These are phyloP conservation scores for Xylariaceae sp. DNA, from an alignment of 2,329 filamentous ascomycete genomes.

Conservation along the genomic window DNA sequence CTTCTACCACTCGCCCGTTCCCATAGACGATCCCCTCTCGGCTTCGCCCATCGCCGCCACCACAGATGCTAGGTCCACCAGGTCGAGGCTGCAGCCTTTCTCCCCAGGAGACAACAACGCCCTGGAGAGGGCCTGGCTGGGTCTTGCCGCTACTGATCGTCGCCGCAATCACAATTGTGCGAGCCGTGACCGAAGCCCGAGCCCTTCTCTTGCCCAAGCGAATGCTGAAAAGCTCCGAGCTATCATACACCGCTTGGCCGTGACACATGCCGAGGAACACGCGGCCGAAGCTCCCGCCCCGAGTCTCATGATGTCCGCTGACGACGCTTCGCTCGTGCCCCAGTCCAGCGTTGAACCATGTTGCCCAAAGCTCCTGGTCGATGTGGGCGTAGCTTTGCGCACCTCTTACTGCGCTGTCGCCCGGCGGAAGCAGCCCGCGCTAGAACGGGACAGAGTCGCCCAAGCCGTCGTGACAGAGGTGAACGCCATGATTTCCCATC, in stretches of 20 bases:
- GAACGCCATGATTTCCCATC: conserved; percentile 11
- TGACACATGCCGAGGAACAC: conserved; percentile 41
- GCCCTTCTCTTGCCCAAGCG: conserved; percentile 24
- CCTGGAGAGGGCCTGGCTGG: conserved; percentile 70
- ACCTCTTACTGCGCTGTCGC: conserved; percentile 43
- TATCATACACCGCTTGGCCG: conserved; percentile 36
- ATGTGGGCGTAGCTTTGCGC: conserved; percentile 40
- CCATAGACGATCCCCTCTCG: conserved; percentile 84
- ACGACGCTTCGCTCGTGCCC: conserved; percentile 18
- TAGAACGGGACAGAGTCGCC: conserved; percentile 37
- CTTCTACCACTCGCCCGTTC: conserved; percentile 75
- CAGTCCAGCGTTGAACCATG: conserved; percentile 32
- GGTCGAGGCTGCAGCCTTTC: conserved; percentile 66
- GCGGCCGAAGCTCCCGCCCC: conserved; percentile 27
- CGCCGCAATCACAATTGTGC: conserved; percentile 38
- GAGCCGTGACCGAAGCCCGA: conserved; percentile 24
- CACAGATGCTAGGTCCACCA: conserved; percentile 43
- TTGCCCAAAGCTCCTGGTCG: conserved; percentile 39
- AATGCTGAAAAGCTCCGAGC: conserved; percentile 29
- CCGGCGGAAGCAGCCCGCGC: conserved; percentile 29
- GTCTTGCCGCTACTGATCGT: conserved; percentile 44
- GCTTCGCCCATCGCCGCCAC: conserved; percentile 45
- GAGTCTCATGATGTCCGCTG: conserved; percentile 21
- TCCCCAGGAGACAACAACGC: conserved; percentile 70
- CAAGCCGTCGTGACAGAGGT: conserved; percentile 36